A percentile compares a stretch with the other conserved stretches of the same genome.
These are phyloP conservation scores for Dictyostelium intermedium DNA, from an alignment of 78 protist species.

Conservation along the genomic window DNA sequence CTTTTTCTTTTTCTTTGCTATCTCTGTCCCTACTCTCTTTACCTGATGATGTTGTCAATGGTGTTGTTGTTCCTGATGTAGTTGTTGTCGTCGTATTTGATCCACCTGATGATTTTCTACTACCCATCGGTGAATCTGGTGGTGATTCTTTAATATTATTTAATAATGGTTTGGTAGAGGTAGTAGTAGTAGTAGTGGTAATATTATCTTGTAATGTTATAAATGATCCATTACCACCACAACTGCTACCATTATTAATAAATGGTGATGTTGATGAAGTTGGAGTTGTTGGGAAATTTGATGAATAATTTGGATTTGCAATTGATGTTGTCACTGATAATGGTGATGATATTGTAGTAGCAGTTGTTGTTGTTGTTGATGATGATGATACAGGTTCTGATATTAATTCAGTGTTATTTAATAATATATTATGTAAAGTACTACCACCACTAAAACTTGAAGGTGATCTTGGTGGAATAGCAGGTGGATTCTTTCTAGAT, in stretches of 20 bases:
- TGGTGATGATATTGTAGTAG: not conserved
- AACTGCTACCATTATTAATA: not conserved
- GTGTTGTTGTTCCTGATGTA: not conserved
- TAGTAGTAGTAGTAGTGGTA: no score
- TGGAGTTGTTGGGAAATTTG: not conserved
- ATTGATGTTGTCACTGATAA: not conserved
- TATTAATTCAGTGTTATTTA: constrained; percentile 15
- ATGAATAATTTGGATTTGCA: not conserved
- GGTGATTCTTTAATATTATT: constrained; percentile 14
- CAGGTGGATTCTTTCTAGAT: not conserved
- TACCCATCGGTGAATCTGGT: constrained; percentile 24
- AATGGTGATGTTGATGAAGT: not conserved
- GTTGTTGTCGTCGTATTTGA: not conserved
- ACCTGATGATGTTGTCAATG: constrained; percentile 1
- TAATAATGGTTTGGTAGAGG: not conserved
- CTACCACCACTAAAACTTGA: constrained; percentile 12
- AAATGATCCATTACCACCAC: constrained; percentile 5
- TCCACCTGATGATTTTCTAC: constrained; percentile 13
- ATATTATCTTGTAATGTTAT: not conserved
- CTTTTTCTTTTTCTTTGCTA: not conserved
- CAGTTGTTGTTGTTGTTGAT: not conserved
- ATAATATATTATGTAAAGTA: not conserved
- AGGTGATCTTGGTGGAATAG: constrained; percentile 66
- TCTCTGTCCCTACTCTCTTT: not conserved
- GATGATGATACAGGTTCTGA: constrained; percentile 1